Conservation (phyloP, 805 yeast genomes). For the Lachancea mirantina region DNA sequence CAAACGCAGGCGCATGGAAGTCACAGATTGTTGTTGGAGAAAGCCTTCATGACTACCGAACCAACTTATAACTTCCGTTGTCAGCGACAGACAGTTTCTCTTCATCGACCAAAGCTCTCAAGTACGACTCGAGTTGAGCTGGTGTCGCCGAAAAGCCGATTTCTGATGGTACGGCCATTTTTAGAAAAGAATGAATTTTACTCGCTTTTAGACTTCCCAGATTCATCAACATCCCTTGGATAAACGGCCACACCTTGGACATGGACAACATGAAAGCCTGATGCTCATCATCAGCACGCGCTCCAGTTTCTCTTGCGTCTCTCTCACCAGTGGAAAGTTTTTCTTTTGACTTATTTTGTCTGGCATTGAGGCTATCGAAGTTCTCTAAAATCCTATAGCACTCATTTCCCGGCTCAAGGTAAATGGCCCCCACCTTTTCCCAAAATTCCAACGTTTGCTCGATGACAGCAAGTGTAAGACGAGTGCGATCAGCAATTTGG, state of each 20-base stretch:
- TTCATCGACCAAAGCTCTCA: constrained; percentile 16
- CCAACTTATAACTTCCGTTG: constrained; percentile 16
- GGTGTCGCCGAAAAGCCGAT: constrained; percentile 18
- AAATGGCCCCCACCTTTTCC: constrained; percentile 52
- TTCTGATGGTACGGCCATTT: constrained; percentile 50
- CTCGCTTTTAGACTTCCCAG: constrained; percentile 43
- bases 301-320: not conserved
- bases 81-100: constrained; percentile 11
- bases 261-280: constrained; percentile 4
- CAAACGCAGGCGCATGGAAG: too few relatives aligned
- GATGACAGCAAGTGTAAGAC: constrained; percentile 39
- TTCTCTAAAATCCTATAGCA: constrained; percentile 1
- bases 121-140: constrained; percentile 12
- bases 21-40: too few relatives aligned
- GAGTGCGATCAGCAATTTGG: constrained; percentile 32
- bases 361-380: not conserved
- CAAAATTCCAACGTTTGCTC: constrained; percentile 47
- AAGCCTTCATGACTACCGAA: constrained; percentile 2
- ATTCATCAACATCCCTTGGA: constrained; percentile 51
- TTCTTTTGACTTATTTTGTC: not conserved
- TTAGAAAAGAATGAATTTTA: constrained; percentile 47
- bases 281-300: constrained; percentile 1
- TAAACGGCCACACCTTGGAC: constrained; percentile 38
- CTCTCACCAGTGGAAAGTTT: constrained; percentile 9
- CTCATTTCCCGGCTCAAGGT: constrained; percentile 27